Evolutionary conservation across 495 filamentous ascomycete species (phyloP), one percentile per base, ranked within the genome.

Genomic region (Schizothecium vesticola): DNA sequence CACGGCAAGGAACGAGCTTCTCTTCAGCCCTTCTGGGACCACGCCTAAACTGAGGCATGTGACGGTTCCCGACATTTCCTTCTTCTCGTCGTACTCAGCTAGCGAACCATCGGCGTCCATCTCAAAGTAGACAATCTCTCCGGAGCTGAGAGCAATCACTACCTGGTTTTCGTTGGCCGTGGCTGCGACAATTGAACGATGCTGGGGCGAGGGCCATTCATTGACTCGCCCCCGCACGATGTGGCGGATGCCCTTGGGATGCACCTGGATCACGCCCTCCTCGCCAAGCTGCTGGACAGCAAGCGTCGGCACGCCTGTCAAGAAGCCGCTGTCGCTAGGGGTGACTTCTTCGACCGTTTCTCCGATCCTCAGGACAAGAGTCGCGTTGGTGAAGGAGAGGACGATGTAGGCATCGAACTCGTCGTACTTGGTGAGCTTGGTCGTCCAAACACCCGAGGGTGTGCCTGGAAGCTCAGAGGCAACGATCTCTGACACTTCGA

Each of bases 61-160:
- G 22, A 99, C 92, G 0, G 93, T 96, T n/a, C 92, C 93, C 64
- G 90, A 92, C 92, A 98, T 96, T 74, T 96, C 90, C 69, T 91
- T 91, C 79, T 94, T 93, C 70, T 98, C 94, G 63, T 98, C 93
- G 70, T 97, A 96, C 78, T 98, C 94, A 29, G 93, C 92, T 16
- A 99, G 82, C 7, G 89, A 89, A 11, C 93, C 94, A 80, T 98
- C 94, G 2, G 87, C 84, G 75, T 96, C 96, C 89, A 96, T 92
- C 77, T 97, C 96, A 70, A 99, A 99, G 74, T 97, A 98, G 22
- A 95, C 92, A 65, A 99, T 95, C 76, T 99, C 95, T 12, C 93
- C 92, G 16, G 93, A 97, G 73, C 93, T 97, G 43, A 99, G 80
- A 19, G 94, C 95, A 56, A 99, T 89, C 0, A 93, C 93, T 24